phyloP scores from a whole-genome alignment of 352 stramenopile genomes.

The Pythium dissotocum region DNA sequence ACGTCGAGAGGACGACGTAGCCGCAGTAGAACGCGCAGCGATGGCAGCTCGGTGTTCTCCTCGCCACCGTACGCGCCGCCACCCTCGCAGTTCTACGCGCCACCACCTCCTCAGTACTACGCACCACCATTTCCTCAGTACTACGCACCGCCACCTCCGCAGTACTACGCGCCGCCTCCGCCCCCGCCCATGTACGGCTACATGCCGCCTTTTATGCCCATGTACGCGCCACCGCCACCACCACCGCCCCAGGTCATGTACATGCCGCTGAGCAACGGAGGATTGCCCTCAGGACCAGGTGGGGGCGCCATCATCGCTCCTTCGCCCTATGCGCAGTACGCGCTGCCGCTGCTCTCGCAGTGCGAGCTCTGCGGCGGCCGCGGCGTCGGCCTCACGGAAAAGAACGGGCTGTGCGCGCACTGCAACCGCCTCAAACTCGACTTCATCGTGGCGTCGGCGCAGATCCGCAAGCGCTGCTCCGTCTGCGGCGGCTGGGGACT shows the following conservation, averaged over 20 bases:
- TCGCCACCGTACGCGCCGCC: not conserved
- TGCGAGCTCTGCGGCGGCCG: constrained; percentile 57
- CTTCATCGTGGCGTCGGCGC: constrained; percentile 69
- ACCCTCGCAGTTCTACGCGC: no score
- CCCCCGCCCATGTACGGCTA: constrained; percentile 15
- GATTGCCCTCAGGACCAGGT: not conserved
- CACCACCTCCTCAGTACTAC: no score
- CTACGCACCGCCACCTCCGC: constrained; percentile 5
- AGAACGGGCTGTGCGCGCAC: constrained; percentile 68
- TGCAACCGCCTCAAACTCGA: constrained; percentile 69
- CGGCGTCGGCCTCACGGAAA: constrained; percentile 62
- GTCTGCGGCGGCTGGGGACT: constrained; percentile 62
- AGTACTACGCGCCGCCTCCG: constrained; percentile 1
- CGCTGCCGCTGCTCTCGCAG: constrained; percentile 36
- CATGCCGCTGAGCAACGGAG: no score
- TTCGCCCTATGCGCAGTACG: constrained; percentile 16
- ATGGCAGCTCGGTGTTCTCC: not conserved
- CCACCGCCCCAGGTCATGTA: constrained; percentile 10
- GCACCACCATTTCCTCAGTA: not conserved
- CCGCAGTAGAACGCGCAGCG: no score
- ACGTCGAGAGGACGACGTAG: no score
- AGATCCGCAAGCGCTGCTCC: constrained; percentile 54
- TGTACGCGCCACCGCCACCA: constrained; percentile 13
- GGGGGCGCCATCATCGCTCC: constrained; percentile 18
- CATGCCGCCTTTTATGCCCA: constrained; percentile 12